Evolutionary conservation across 495 filamentous ascomycete species (phyloP).

Genomic region (Cenococcum geophilum): DNA sequence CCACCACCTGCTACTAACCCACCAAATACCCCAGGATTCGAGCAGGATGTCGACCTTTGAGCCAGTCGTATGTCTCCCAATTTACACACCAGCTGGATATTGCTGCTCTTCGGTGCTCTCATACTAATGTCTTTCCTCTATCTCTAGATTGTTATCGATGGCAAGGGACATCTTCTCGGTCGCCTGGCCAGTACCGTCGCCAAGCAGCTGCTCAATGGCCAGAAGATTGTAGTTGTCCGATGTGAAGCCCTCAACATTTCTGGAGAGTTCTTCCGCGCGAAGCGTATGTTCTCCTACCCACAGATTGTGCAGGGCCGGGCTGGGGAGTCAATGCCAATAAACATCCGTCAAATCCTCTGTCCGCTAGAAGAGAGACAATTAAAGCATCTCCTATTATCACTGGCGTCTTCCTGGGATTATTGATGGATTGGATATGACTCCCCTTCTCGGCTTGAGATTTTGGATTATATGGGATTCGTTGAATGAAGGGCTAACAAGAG

Average conservation of each 20-base stretch:
- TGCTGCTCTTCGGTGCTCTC: slow-evolving; percentile 14
- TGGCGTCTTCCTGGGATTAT: background rate
- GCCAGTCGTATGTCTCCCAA: slow-evolving; percentile 56
- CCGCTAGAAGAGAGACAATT: background rate
- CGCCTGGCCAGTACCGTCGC: slow-evolving; percentile 97
- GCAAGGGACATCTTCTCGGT: slow-evolving; percentile 99
- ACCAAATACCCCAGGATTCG: slow-evolving; percentile 11
- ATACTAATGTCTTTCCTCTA: slow-evolving; percentile 19
- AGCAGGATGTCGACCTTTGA: slow-evolving; percentile 97
- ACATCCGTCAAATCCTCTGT: background rate
- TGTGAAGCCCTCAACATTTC: slow-evolving; percentile 99
- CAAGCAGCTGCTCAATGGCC: slow-evolving; percentile 98
- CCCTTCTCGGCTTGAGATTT: background rate
- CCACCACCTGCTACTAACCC: slow-evolving; percentile 18
- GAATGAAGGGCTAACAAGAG: slow-evolving; percentile 20
- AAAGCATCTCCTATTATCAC: background rate
- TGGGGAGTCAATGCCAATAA: background rate
- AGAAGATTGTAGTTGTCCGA: slow-evolving; percentile 98
- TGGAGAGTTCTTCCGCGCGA: slow-evolving; percentile 99
- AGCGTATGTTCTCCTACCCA: slow-evolving; percentile 68
- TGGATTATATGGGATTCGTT: background rate
- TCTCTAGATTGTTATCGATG: slow-evolving; percentile 86
- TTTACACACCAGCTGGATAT: slow-evolving; percentile 6
- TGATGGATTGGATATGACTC: background rate
- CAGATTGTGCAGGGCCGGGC: background rate